These are phyloP conservation scores for Fagus sylvatica DNA, from an alignment of 306 rosid species.

Conservation along the genomic window DNA sequence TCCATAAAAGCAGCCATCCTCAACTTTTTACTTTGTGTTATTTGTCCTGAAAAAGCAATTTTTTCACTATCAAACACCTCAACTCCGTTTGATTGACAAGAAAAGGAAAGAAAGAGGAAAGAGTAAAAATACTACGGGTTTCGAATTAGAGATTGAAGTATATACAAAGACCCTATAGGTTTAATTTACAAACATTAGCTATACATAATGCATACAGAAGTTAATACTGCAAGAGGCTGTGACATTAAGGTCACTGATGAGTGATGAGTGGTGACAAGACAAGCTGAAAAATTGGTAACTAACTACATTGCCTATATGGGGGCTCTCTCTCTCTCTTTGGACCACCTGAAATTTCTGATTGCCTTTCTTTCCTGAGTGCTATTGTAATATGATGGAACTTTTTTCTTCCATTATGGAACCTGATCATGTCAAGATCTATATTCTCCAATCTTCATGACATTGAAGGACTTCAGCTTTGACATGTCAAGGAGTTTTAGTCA, in stretches of 20 bases:
- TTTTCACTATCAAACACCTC: too few relatives aligned
- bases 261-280: background rate
- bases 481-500: constrained; percentile 1
- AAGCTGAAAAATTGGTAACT: background rate
- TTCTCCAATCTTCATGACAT: constrained; percentile 3
- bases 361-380: too few relatives aligned
- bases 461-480: constrained; percentile 13
- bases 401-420: background rate
- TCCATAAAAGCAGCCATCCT: too few relatives aligned
- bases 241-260: background rate
- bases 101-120: too few relatives aligned
- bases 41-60: too few relatives aligned
- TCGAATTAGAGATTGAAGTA: background rate
- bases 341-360: background rate
- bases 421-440: background rate
- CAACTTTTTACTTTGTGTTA: too few relatives aligned
- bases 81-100: too few relatives aligned
- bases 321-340: background rate
- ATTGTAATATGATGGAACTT: background rate
- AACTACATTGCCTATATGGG: background rate
- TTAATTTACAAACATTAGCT: background rate
- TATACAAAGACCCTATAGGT: background rate
- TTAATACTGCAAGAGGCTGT: background rate
- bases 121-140: background rate
- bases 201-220: background rate